Base-by-base conservation (phyloP, 2,329 filamentous ascomycete genomes). In the Thielaviopsis punctulata region DNA sequence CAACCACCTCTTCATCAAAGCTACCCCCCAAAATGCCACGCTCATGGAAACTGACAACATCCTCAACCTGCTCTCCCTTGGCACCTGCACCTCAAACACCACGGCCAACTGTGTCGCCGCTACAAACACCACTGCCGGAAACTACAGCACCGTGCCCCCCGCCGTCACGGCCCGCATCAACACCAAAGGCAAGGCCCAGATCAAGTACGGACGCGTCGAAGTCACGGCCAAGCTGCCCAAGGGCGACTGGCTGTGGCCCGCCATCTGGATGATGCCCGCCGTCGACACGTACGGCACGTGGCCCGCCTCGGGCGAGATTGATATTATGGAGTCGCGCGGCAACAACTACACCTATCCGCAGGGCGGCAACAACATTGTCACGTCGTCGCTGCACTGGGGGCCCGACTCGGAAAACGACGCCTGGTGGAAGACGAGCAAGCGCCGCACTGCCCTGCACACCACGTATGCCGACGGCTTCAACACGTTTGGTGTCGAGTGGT, bases 191-290 rank as follows among this genome's bases (percentile, higher is more conserved):
- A 77, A 81, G 15, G 79, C 79, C 6, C 73, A 68, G 15, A 85
- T 93, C 69, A 86, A 80, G 65, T 93, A 85, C 62, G 86, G 86
- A 47, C 82, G 84, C 44, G 75, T 93, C 50, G 84, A 93, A 63
- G 85, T 93, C 4, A 79, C 75, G 1, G 86, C 86, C 23, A 82
- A 82, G 65, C 68, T 92, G 24, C 85, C 86, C 4, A 65, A 70
- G 47, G 86, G 86, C 51, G 86, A 92, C 67, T 92, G 86, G 86
- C 73, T 93, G 10, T 92, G 86, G 86, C 86, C 86, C 2, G 85
- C 85, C n/a, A 90, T 93, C 60, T 89, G 84, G 84, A 85, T 93
- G 83, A 71, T 92, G 70, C 86, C 86, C 1, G 78, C 77, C 46
- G 71, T 81, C 44, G 72, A 79, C 51, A 79, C 70, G 0, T 93